Percentiles rank a stretch among this genome's conserved stretches.
Evolutionary conservation across 2,329 filamentous ascomycete species (phyloP).

Genomic region (Paecilomyces variotii): DNA sequence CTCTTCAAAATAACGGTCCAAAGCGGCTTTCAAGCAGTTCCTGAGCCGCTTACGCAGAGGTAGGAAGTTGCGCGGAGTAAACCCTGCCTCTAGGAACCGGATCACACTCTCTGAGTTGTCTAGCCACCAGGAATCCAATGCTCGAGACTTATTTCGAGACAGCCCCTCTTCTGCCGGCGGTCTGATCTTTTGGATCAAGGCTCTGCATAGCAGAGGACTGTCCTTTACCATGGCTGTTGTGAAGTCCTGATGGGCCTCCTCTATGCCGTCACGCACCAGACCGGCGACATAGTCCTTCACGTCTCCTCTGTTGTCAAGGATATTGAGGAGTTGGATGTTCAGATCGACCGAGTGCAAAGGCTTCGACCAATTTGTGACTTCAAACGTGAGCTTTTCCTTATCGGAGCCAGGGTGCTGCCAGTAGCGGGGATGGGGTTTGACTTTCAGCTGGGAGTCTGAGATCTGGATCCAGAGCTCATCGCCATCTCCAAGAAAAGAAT

Average conservation of each 20-base stretch:
- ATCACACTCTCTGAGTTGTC: constrained; percentile 28
- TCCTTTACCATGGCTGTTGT: constrained; percentile 26
- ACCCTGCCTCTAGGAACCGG: constrained; percentile 38
- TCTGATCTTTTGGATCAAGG: constrained; percentile 25
- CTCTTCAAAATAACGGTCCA: constrained; percentile 37
- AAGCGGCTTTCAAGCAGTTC: constrained; percentile 30
- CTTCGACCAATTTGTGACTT: constrained; percentile 44
- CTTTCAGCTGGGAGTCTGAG: constrained; percentile 51
- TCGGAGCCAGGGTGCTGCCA: constrained; percentile 24
- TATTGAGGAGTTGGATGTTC: constrained; percentile 48
- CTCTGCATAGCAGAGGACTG: constrained; percentile 27
- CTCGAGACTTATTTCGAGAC: constrained; percentile 14
- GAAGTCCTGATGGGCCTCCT: constrained; percentile 28
- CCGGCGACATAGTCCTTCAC: constrained; percentile 34
- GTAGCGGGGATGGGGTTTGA: constrained; percentile 34
- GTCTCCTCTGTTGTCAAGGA: constrained; percentile 47
- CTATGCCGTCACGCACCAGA: constrained; percentile 30
- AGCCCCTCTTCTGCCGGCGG: constrained; percentile 17
- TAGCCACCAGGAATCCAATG: constrained; percentile 28
- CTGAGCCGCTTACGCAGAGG: constrained; percentile 35
- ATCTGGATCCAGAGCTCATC: constrained; percentile 48
- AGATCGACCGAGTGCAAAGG: constrained; percentile 38
- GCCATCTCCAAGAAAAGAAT: constrained; percentile 18
- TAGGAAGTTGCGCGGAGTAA: constrained; percentile 33
- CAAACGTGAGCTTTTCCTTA: constrained; percentile 46